Evolutionary conservation across 176 grass and related monocot species (phyloP).

Genomic region (Cenchrus fungigraminus): DNA sequence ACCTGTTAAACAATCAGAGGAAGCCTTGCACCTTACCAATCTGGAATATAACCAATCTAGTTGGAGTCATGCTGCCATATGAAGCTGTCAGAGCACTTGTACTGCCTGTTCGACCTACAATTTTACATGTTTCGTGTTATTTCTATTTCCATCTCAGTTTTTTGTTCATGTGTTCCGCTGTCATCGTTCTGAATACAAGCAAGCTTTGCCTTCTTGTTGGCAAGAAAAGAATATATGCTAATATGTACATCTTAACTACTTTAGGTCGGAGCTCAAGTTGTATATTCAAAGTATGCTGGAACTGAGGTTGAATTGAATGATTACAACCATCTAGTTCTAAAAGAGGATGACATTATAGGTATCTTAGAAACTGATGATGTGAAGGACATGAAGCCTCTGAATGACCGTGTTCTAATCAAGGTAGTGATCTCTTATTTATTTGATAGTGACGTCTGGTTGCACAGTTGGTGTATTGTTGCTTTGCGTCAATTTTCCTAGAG

Average conservation of each 20-base stretch:
- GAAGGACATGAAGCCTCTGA: constrained; percentile 81
- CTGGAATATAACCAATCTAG: neutral
- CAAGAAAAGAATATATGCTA: neutral
- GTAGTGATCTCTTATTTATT: constrained; percentile 32
- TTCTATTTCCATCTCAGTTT: neutral
- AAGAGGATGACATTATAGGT: constrained; percentile 84
- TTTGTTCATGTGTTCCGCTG: neutral
- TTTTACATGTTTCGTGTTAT: neutral
- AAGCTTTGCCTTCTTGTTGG: neutral
- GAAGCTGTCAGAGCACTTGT: neutral
- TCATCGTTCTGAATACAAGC: constrained; percentile 11
- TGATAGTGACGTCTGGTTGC: constrained; percentile 15
- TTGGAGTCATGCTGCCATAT: neutral
- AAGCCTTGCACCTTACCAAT: neutral
- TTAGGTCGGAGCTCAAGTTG: constrained; percentile 64
- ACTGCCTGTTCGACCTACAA: neutral
- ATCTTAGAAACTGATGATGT: constrained; percentile 69
- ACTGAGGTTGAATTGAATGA: constrained; percentile 87
- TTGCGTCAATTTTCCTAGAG: neutral
- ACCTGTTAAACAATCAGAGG: neutral
- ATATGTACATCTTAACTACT: constrained; percentile 27
- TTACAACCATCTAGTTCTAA: constrained; percentile 73
- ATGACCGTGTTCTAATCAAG: constrained; percentile 72
- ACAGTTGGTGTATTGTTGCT: neutral
- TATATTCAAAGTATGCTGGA: constrained; percentile 86